A percentile compares a stretch with the other conserved stretches of the same genome.
These are phyloP conservation scores for Coprinopsis sp. DNA, from an alignment of 768 basidiomycete genomes.

Conservation along the genomic window DNA sequence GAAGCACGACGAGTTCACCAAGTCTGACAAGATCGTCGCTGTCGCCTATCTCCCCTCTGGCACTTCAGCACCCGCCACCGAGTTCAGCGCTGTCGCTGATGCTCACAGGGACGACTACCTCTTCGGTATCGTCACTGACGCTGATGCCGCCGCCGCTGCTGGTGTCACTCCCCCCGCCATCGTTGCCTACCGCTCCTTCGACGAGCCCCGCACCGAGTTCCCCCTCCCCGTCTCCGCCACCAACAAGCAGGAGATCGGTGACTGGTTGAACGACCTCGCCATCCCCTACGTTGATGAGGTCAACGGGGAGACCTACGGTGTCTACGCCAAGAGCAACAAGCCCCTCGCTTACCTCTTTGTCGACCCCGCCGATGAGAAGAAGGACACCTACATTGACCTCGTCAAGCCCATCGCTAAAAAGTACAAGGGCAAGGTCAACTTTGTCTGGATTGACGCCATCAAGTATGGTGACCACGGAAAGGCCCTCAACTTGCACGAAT, in stretches of 20 bases:
- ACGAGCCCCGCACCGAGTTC: slow-evolving; percentile 71
- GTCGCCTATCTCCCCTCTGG: slow-evolving; percentile 79
- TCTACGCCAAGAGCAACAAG: slow-evolving; percentile 76
- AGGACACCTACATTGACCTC: slow-evolving; percentile 58
- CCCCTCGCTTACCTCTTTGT: slow-evolving; percentile 95
- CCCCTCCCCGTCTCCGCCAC: slow-evolving; percentile 58
- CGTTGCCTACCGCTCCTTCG: slow-evolving; percentile 89
- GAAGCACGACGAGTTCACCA: slow-evolving; percentile 81
- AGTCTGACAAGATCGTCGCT: slow-evolving; percentile 85
- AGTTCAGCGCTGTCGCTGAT: slow-evolving; percentile 79
- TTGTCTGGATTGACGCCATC: slow-evolving; percentile 96
- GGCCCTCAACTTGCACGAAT: slow-evolving; percentile 80
- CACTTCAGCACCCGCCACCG: slow-evolving; percentile 62
- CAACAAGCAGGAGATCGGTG: slow-evolving; percentile 57
- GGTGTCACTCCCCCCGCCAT: slow-evolving; percentile 79
- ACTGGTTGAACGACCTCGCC: slow-evolving; percentile 79
- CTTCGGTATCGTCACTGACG: slow-evolving; percentile 82
- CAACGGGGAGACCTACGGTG: slow-evolving; percentile 85
- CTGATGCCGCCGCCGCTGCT: slow-evolving; percentile 60
- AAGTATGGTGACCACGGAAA: slow-evolving; percentile 96
- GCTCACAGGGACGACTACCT: slow-evolving; percentile 90
- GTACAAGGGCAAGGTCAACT: slow-evolving; percentile 87
- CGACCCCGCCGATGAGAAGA: slow-evolving; percentile 68
- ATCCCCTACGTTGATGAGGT: slow-evolving; percentile 91
- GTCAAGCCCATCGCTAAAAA: slow-evolving; percentile 75